A percentile compares a stretch with the other conserved stretches of the same genome.
Evolutionary conservation across 192 early-diverging fungal genomes (phyloP).

Genomic region (Oehlia diaphana): DNA sequence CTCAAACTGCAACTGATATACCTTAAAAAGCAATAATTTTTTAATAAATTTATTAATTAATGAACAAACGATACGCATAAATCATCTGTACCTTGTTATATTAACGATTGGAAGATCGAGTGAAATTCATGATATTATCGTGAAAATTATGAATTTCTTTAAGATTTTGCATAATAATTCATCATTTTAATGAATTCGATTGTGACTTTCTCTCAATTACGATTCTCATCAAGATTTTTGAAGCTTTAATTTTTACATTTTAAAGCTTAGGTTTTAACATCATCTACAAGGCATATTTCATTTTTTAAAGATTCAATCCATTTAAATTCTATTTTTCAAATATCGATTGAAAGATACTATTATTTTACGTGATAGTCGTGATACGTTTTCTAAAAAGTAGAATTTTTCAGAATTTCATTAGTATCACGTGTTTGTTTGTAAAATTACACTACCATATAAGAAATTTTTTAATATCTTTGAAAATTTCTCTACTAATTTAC

Average conservation of each 20-base stretch:
- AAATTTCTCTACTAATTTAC: not conserved
- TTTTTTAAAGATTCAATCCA: not conserved
- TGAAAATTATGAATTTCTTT: no score
- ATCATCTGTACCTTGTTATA: not conserved
- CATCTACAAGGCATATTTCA: no score
- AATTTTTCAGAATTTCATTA: no score
- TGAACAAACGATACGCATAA: not conserved
- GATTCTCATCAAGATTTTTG: not conserved
- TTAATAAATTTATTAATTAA: not conserved
- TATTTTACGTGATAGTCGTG: no score
- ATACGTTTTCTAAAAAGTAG: no score
- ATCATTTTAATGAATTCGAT: not conserved
- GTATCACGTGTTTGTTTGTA: no score
- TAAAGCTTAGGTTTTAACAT: not conserved
- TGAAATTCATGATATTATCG: not conserved
- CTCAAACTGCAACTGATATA: no score
- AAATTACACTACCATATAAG: no score
- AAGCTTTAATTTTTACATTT: not conserved
- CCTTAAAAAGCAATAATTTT: no score
- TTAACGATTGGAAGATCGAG: not conserved
- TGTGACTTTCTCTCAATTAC: no score
- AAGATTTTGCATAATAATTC: not conserved
- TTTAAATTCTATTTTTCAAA: not conserved
- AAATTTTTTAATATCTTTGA: not conserved
- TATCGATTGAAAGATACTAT: not conserved